Percentiles rank a stretch among this genome's conserved stretches.
phyloP scores from a whole-genome alignment of 768 basidiomycete genomes.

The Lanmaoa rubissima region DNA sequence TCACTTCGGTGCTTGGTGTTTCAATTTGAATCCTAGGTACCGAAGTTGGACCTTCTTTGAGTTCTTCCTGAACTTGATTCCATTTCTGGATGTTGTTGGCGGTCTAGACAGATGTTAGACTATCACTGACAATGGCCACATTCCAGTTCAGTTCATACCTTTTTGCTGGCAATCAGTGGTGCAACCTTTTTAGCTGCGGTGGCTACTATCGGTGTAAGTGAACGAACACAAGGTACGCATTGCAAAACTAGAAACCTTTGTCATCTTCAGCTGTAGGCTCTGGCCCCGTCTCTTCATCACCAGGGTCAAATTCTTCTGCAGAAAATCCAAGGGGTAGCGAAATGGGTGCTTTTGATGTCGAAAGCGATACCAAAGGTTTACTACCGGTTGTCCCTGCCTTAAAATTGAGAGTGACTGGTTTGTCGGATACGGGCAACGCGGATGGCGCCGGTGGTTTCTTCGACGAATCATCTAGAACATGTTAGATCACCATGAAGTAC shows the following conservation, averaged over 20 bases:
- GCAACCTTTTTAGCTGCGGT: slow-evolving; percentile 67
- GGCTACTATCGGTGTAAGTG: slow-evolving; percentile 31
- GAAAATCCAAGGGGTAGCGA: slow-evolving; percentile 63
- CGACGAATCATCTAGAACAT: slow-evolving; percentile 33
- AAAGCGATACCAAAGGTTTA: slow-evolving; percentile 21
- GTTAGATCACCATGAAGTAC: slow-evolving; percentile 10
- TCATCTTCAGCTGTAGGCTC: slow-evolving; percentile 48
- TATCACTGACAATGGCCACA: background rate
- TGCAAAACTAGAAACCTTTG: slow-evolving; percentile 24
- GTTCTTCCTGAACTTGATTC: slow-evolving; percentile 93
- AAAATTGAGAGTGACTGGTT: slow-evolving; percentile 78
- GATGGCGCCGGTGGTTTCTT: slow-evolving; percentile 55
- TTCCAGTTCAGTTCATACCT: slow-evolving; percentile 44
- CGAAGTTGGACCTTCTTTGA: slow-evolving; percentile 47
- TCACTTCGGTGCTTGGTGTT: slow-evolving; percentile 9
- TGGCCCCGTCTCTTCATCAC: slow-evolving; percentile 44
- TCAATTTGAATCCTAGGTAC: slow-evolving; percentile 18
- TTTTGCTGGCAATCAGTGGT: slow-evolving; percentile 81
- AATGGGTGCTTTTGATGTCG: slow-evolving; percentile 34
- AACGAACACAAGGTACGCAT: background rate
- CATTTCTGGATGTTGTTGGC: slow-evolving; percentile 93
- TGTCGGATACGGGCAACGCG: slow-evolving; percentile 68
- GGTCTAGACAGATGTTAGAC: slow-evolving; percentile 48
- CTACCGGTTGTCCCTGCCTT: slow-evolving; percentile 38
- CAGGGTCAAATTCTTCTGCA: slow-evolving; percentile 52